Base-by-base conservation (phyloP, 495 filamentous ascomycete genomes). In the Cryomyces antarcticus region DNA sequence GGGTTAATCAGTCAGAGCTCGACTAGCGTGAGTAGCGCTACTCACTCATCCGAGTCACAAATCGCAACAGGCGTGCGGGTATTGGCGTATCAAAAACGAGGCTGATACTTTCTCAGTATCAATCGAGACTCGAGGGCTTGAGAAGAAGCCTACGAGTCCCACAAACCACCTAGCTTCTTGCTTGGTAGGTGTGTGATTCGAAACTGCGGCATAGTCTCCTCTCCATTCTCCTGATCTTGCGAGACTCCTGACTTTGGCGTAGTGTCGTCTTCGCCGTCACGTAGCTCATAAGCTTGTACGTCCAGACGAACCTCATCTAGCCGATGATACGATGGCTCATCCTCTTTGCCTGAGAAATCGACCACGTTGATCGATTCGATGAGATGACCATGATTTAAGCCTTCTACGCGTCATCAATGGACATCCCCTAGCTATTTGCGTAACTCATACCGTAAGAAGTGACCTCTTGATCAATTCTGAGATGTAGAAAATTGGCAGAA, bases 61-160 rank as follows among this genome's bases (percentile, higher is more conserved):
- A 69, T 10, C 56, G 52, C 2, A 75, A 56, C 4, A 71, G 45
- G 13, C 49, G 58, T 10, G 54, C 51, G 28, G 66, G 63, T 30
- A 75, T 60, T 34, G 55, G 52, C 28, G 66, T 57, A 27, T 69
- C 64, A 48, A 66, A 75, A 5, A 69, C 47, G 5, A 75, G 51
- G 11, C 66, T 67, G 44, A 24, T 24, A 24, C 17, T 24, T 1
- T 24, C 17, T 24, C 17, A 24, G 17, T 24, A 24, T 24, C 17
- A 24, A 24, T 24, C 17, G 2, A 24, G 17, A 24, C 17, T 24
- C 17, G 35, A 30, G 9, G 28, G 11, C 5, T 11, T 40, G 33
- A 31, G 7, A 28, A 7, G 39, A 6, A 50, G n/a, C 62, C 38
- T 61, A 63, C 58, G 62, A 65, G 39, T 70, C 64, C 70, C 70